Base-by-base conservation (phyloP, 192 early-diverging fungal species). In the Pilaira anomala region DNA sequence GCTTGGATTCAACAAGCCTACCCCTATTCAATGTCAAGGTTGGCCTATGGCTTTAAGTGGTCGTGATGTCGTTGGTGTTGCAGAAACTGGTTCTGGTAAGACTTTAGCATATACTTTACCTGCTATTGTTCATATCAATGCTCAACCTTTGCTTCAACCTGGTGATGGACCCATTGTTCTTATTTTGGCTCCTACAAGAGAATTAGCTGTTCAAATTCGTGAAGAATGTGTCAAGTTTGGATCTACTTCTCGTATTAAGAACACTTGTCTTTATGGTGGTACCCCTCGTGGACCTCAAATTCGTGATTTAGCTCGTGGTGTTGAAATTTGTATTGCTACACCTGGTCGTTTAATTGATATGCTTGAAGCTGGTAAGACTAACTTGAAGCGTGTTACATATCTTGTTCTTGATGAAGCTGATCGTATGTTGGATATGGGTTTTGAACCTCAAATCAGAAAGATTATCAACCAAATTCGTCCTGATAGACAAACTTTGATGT, bases 401-500 rank as follows among this genome's bases (percentile, higher is more conserved):
- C 83, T 99, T 44, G 97, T 99, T 39, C 82, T 99, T 62, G 96
- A 98, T 80, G 96, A 98, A 73, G 96, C 96, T n/a, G 96, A 98
- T 76, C 87, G 94, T 55, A 97, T 97, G 96, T 77, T 98, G 62
- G 96, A 98, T 74, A 97, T 98, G 95, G 95, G 97, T 66, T 97
- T 97, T 69, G 97, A 98, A 79, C 93, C 93, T 48, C 95, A 98
- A 75, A 96, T 98, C 72, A 88, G 95, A 63, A 93, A 94, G 73
- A 97, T 98, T 66, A 93, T 99, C 11, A 93, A 94, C 58, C 94
- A 94, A 75, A 97, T 97, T 75, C 87, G 95, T 3, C 96, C 95
- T 33, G 96, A 99, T 65, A 83, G 97, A 62, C 97, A 99, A 74
- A 99, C 96, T 19, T 85, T 99, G 48, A 95, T 99, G 93, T 99